Conservation (phyloP, 2,329 filamentous ascomycete species). For the Blastomyces silverae region DNA sequence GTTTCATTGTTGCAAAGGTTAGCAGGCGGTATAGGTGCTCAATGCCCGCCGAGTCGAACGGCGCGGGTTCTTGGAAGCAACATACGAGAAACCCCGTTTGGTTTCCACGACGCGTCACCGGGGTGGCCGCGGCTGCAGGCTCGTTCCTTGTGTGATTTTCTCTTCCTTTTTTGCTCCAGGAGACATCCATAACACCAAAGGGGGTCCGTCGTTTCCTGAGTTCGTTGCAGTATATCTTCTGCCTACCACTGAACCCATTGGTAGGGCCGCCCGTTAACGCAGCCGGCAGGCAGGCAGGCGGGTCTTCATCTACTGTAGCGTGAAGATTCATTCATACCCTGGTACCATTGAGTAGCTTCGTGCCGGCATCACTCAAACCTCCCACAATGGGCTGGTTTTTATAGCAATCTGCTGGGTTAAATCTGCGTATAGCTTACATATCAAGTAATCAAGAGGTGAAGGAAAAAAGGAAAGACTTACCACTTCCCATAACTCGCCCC, state of each 20-base stretch:
- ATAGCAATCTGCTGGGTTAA: neutral
- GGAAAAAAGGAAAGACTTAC: neutral
- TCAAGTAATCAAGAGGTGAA: neutral
- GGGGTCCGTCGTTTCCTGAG: neutral
- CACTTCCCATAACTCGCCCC: neutral
- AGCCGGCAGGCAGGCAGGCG: too few species aligned
- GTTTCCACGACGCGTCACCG: neutral
- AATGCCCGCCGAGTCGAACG: neutral
- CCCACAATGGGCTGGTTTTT: neutral
- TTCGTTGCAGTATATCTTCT: too few species aligned
- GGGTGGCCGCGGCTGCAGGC: neutral
- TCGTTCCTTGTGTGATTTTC: neutral
- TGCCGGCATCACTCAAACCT: too few species aligned
- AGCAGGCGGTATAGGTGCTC: too few species aligned
- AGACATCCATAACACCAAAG: neutral
- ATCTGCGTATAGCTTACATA: neutral
- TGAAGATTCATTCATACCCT: too few species aligned
- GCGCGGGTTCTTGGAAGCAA: neutral
- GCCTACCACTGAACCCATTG: neutral
- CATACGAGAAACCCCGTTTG: neutral
- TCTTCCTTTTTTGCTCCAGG: neutral
- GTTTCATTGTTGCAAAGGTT: neutral
- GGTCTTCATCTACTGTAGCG: too few species aligned
- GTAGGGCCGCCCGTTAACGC: too few species aligned
- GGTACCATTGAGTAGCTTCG: too few species aligned